Percentiles rank a stretch among this genome's conserved stretches.
Conservation (phyloP, 108 stramenopile genomes). For the Pseudonitzschia delicatissima region DNA sequence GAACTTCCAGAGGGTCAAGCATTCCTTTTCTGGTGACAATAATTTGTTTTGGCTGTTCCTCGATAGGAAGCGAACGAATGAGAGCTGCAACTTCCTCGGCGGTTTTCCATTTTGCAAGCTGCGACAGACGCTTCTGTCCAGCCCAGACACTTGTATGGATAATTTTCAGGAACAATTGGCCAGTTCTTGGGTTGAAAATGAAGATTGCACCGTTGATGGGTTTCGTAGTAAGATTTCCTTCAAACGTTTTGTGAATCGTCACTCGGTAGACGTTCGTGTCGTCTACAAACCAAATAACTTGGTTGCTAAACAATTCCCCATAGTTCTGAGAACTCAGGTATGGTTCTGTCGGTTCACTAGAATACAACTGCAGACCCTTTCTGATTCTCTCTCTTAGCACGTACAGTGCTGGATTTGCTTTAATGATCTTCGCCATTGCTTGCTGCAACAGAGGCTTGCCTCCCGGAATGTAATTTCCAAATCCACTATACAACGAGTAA, state of each 20-base stretch:
- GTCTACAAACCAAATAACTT: slow-evolving; percentile 99
- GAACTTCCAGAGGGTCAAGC: slow-evolving; percentile 98
- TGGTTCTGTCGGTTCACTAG: slow-evolving; percentile 99
- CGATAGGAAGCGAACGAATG: slow-evolving; percentile 96
- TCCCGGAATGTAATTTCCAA: slow-evolving; percentile 98
- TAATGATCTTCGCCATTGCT: slow-evolving; percentile 99
- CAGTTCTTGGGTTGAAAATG: slow-evolving; percentile 98
- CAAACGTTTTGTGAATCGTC: slow-evolving; percentile 99
- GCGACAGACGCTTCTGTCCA: slow-evolving; percentile 98
- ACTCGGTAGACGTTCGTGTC: slow-evolving; percentile 99
- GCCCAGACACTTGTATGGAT: slow-evolving; percentile 99
- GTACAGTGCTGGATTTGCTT: slow-evolving; percentile 99
- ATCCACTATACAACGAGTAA: slow-evolving; percentile 97
- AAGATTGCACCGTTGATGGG: slow-evolving; percentile 99
- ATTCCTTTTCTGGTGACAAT: slow-evolving; percentile 99
- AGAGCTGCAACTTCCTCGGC: slow-evolving; percentile 99
- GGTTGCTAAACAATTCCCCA: slow-evolving; percentile 97
- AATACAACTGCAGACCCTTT: slow-evolving; percentile 98
- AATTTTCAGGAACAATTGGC: slow-evolving; percentile 97
- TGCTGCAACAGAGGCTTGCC: slow-evolving; percentile 97
- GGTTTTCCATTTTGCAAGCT: slow-evolving; percentile 99
- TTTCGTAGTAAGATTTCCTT: slow-evolving; percentile 98
- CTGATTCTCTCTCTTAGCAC: slow-evolving; percentile 98
- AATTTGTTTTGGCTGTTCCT: slow-evolving; percentile 99
- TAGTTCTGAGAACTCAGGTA: slow-evolving; percentile 98